These are phyloP conservation scores for Tuber magnatum DNA, from an alignment of 495 filamentous ascomycete genomes.

Conservation along the genomic window DNA sequence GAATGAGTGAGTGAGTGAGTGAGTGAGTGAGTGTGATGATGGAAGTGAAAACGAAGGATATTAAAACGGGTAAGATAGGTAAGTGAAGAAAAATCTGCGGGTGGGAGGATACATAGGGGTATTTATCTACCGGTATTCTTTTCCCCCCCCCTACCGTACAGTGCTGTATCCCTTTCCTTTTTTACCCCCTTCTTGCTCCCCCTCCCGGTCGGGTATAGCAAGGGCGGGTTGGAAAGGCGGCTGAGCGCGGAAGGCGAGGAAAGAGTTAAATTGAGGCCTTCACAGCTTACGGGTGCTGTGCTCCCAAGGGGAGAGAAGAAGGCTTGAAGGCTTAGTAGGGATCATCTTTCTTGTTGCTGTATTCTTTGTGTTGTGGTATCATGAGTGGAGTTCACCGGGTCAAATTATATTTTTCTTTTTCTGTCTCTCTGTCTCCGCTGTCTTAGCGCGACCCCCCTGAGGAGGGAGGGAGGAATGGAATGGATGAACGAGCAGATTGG, in stretches of 20 bases:
- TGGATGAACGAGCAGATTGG: neutral
- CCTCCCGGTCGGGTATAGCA: neutral
- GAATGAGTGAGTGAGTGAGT: too few species aligned
- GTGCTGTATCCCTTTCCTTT: neutral
- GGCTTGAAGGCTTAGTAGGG: neutral
- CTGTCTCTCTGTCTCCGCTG: neutral
- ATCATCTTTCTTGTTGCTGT: too few species aligned
- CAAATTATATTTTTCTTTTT: neutral
- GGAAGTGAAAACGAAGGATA: neutral
- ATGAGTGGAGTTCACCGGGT: neutral
- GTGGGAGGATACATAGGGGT: neutral
- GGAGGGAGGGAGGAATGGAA: neutral
- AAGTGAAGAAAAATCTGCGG: neutral
- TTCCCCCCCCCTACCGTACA: too few species aligned
- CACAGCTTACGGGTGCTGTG: neutral
- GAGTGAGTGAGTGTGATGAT: neutral
- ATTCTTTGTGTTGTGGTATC: neutral
- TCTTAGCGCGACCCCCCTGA: neutral
- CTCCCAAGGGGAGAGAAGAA: neutral
- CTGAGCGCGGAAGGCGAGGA: neutral
- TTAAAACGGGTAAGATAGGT: slow-evolving; percentile 5
- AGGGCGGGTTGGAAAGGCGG: neutral
- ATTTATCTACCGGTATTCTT: slow-evolving; percentile 3
- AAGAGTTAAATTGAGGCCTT: neutral
- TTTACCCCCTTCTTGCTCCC: neutral